Percentiles rank a stretch among this genome's conserved stretches.
phyloP scores from a whole-genome alignment of 768 basidiomycete species.

The Boletellus sp. region DNA sequence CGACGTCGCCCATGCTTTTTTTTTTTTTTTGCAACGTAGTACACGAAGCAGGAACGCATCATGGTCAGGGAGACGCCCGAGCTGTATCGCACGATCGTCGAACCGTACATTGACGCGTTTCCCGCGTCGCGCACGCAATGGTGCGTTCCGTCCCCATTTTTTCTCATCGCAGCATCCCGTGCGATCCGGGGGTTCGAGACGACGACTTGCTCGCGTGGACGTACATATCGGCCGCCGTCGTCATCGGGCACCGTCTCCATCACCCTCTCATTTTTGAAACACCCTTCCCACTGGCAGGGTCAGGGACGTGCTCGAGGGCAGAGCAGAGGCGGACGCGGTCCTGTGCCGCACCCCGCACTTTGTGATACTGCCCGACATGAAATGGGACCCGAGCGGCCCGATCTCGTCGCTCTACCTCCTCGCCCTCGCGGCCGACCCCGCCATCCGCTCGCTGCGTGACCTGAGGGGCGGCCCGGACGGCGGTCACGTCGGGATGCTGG shows the following conservation, averaged over 20 bases:
- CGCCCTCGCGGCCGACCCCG: conserved; percentile 61
- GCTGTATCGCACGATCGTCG: conserved; percentile 64
- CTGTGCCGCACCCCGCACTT: conserved; percentile 63
- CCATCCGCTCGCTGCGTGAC: conserved; percentile 74
- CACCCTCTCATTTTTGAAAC: too few species aligned
- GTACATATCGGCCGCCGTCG: too few species aligned
- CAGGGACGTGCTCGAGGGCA: conserved; percentile 73
- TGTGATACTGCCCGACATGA: conserved; percentile 90
- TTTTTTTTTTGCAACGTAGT: conserved; percentile 40
- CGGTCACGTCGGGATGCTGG: conserved; percentile 63
- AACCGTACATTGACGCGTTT: conserved; percentile 75
- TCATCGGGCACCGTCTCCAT: too few species aligned
- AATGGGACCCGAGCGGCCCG: conserved; percentile 83
- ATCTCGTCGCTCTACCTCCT: conserved; percentile 75
- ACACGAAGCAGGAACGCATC: conserved; percentile 64
- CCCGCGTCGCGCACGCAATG: conserved; percentile 78
- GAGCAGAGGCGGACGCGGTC: conserved; percentile 70
- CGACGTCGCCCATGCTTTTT: background rate
- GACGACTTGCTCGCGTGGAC: too few species aligned
- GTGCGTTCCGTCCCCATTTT: conserved; percentile 35
- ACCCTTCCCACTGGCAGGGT: conserved; percentile 40
- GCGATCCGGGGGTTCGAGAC: too few species aligned
- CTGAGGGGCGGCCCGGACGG: conserved; percentile 41
- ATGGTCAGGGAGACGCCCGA: conserved; percentile 84
- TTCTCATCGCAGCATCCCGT: too few species aligned